phyloP scores from a whole-genome alignment of 208 protist species.

The Leishmania tarentolae region DNA sequence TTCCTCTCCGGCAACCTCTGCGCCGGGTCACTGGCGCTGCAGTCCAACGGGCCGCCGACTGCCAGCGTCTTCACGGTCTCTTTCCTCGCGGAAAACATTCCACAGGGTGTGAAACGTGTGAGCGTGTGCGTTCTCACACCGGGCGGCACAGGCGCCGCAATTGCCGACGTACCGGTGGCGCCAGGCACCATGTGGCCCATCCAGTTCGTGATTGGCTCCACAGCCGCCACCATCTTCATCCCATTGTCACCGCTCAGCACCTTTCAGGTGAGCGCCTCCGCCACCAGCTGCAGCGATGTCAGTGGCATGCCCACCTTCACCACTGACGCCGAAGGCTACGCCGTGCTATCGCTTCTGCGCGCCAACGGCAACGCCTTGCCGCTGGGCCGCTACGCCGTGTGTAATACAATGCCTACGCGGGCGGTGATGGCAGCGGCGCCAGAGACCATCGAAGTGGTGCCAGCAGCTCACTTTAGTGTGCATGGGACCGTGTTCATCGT shows the following conservation, averaged over 20 bases:
- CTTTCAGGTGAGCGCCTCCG: slow-evolving; percentile 30
- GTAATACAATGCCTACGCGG: slow-evolving; percentile 15
- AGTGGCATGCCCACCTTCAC: slow-evolving; percentile 4
- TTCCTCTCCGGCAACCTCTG: slow-evolving; percentile 12
- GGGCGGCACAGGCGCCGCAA: slow-evolving; percentile 28
- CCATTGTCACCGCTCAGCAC: slow-evolving; percentile 12
- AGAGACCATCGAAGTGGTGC: slow-evolving; percentile 2
- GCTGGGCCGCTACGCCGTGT: slow-evolving; percentile 50
- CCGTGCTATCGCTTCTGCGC: slow-evolving; percentile 28
- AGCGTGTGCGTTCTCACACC: slow-evolving; percentile 42
- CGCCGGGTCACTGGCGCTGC: slow-evolving; percentile 4
- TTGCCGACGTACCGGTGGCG: slow-evolving; percentile 34
- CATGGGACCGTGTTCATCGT: slow-evolving; percentile 43
- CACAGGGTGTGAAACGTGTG: slow-evolving; percentile 16
- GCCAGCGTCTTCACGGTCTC: background rate
- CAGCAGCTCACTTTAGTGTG: slow-evolving; percentile 39
- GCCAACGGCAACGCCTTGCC: slow-evolving; percentile 26
- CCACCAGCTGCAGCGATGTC: background rate
- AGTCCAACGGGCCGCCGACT: slow-evolving; percentile 12
- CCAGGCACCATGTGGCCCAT: slow-evolving; percentile 43
- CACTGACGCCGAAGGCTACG: slow-evolving; percentile 49
- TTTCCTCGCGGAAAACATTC: slow-evolving; percentile 22
- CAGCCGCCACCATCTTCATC: slow-evolving; percentile 6
- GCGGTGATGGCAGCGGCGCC: background rate
- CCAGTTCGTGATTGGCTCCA: slow-evolving; percentile 41